Base-by-base conservation (phyloP, 768 basidiomycete species). In the Tremella fuciformis region DNA sequence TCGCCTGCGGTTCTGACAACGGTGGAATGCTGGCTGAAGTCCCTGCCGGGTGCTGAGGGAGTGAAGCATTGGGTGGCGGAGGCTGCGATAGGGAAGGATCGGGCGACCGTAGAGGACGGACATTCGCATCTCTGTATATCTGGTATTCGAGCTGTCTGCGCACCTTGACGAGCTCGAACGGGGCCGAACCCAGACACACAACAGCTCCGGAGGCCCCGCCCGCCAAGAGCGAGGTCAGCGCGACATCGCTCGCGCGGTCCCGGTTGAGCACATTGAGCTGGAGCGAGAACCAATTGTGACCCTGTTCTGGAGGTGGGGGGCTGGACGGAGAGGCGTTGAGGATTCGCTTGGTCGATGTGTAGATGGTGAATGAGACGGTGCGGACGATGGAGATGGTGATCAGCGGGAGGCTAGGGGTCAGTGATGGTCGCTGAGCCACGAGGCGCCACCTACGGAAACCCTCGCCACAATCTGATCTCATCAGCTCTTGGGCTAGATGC, bases 331-430 rank as follows among this genome's bases (percentile, higher is more conserved):
- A 13, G 22, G 66, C 25, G 47, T 74, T 69, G 47, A 76, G 59
- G 26, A 74, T 69, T 21, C 65, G 61, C 56, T 77, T 77, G 50
- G 70, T 74, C 6, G 68, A 70, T 0, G 73, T 73, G 55, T 75
- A 77, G 55, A 77, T 74, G 11, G 71, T 75, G 57, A 77, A 75
- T 38, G 75, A 77, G 51, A 75, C 71, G 1, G 75, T 73, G 86
- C 94, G 90, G 76, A 97, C 92, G 75, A 94, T 91, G 4, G 92
- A 91, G 67, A 98, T 98, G 8, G 92, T 94, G 78, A 91, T 82
- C 55, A 97, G 83, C 48, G 94, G 93, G 67, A 98, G 88, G 85
- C 88, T 69, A 40, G 19, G 38, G 15, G 39, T 64, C 22, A 60
- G 57, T 39, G 15, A 39, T 6, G 2, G 13, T 51, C 19, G 18